A percentile compares a stretch with the other conserved stretches of the same genome.
phyloP scores from a whole-genome alignment of 2,329 filamentous ascomycete species.

The Colletotrichum eremochloae region DNA sequence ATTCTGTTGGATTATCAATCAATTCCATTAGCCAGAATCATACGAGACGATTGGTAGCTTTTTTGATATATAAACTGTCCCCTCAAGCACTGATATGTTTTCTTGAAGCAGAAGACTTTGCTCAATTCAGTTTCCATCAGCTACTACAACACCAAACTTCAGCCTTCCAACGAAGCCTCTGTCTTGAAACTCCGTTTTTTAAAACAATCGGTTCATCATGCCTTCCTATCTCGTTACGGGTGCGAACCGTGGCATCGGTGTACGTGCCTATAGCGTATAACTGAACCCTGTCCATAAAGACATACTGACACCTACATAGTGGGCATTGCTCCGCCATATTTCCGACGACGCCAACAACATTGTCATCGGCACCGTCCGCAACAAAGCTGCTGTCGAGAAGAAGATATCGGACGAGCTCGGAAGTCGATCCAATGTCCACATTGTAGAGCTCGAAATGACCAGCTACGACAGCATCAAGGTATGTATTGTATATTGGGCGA shows the following conservation, averaged over 20 bases:
- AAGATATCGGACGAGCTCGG: constrained; percentile 57
- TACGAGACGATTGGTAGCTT: background rate
- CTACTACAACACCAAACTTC: fast-evolving
- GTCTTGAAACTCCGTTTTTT: background rate
- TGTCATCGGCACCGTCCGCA: constrained; percentile 62
- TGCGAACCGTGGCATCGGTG: constrained; percentile 19
- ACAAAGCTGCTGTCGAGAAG: constrained; percentile 59
- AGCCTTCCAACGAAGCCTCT: too few species aligned
- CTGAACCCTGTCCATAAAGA: too few species aligned
- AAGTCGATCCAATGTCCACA: constrained; percentile 54
- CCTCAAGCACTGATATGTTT: background rate
- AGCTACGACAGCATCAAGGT: constrained; percentile 56
- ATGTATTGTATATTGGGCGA: background rate
- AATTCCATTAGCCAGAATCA: background rate
- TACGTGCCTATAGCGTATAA: background rate
- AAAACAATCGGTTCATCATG: background rate
- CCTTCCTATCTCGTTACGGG: constrained; percentile 22
- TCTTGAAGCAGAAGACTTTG: background rate
- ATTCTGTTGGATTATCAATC: background rate
- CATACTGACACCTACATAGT: background rate
- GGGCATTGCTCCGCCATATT: constrained; percentile 48
- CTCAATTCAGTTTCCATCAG: background rate
- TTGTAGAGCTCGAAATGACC: constrained; percentile 59
- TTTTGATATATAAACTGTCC: background rate
- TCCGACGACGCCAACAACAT: constrained; percentile 56